Base-by-base conservation (phyloP, 2,329 filamentous ascomycete species). In the Fusarium heterosporum region DNA sequence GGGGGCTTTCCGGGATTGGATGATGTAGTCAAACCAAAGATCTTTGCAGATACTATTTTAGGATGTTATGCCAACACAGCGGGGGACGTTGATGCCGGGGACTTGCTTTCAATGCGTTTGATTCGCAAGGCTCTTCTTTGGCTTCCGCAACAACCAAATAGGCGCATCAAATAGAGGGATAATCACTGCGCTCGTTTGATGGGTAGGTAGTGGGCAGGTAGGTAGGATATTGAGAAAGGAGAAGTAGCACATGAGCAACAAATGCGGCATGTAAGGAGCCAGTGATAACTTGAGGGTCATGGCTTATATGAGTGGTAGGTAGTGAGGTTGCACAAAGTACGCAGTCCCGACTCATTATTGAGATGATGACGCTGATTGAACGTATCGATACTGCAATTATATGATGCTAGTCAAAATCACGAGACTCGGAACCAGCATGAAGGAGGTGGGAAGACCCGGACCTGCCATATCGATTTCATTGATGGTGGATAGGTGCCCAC, bases 1-100 rank as follows among this genome's bases (percentile, higher is more conserved):
- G 42, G 57, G 42, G 55, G 40, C 45, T 14, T 32, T 55, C 43
- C 22, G 19, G 70, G 61, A 70, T 73, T 72, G 66, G 59, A 60
- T 67, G 61, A 68, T 64, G 57, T 55, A 56, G 51, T 48, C 64
- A 56, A 61, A 53, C 47, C n/a, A n/a, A n/a, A n/a, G n/a, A n/a
- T n/a, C 61, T 66, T 51, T 59, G 50, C 55, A 64, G 40, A 54
- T 66, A 50, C 70, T 72, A 72, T 72, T 72, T 71, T 72, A 56
- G 45, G 64, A 54, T 51, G 55, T 28, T 55, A 53, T 69, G 70
- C 66, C 70, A 73, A 22, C 66, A 61, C 67, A 71, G 42, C 41
- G 64, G 61, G 5, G 34, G 9, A 25, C 28, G 16, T 25, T 19
- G n/a, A n/a, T 41, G 32, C 29, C 14, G 32, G 26, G n/a, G 22